These are phyloP conservation scores for Rhododendron griersonianum DNA, from an alignment of 148 eudicot species.

Conservation along the genomic window DNA sequence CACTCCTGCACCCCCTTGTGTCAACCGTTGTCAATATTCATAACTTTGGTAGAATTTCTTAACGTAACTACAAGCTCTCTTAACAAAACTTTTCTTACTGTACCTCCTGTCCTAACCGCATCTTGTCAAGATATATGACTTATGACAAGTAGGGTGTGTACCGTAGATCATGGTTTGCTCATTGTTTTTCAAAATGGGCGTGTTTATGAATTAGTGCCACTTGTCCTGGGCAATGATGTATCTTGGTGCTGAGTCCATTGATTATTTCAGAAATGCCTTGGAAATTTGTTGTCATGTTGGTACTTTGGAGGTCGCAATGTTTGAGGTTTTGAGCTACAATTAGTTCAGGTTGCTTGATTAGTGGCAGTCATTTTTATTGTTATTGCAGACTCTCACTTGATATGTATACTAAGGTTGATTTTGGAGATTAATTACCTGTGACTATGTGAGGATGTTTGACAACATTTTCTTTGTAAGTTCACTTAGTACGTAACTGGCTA, in stretches of 20 bases:
- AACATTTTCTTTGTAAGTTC: not conserved
- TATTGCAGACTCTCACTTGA: not conserved
- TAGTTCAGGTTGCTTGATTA: not conserved
- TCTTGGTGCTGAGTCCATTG: not conserved
- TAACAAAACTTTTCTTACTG: not conserved
- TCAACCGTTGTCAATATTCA: not conserved
- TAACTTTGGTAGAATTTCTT: not conserved
- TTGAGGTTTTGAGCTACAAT: not conserved
- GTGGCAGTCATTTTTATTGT: not conserved
- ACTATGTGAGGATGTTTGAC: not conserved
- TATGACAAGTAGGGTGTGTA: not conserved
- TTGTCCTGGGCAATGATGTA: not conserved
- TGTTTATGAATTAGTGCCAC: not conserved
- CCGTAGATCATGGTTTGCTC: not conserved
- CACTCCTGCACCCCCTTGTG: not conserved
- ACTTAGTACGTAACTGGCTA: not conserved
- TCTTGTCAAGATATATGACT: not conserved
- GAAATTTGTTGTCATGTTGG: not conserved
- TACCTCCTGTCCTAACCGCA: not conserved
- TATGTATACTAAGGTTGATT: not conserved
- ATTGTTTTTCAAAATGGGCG: not conserved
- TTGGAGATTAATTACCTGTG: not conserved
- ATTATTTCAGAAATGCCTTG: not conserved
- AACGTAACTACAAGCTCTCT: not conserved
- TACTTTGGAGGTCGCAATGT: not conserved